phyloP scores from a whole-genome alignment of 1,284 basidiomycete species.

The Cystobasidium sp. region DNA sequence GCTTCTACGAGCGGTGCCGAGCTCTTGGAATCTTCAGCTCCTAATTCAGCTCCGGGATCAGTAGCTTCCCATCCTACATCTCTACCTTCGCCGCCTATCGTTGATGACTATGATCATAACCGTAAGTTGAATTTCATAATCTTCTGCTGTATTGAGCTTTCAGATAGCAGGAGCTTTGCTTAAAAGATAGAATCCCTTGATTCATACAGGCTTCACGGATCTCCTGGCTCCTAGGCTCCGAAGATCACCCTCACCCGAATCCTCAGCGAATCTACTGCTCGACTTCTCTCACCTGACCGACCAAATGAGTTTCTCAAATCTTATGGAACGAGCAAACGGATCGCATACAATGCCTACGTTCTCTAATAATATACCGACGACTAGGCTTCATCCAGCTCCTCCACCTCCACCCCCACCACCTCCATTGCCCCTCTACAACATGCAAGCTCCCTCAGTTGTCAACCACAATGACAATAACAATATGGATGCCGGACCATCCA shows the following conservation, averaged over 20 bases:
- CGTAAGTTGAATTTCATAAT: no score
- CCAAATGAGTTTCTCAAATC: slow-evolving; percentile 23
- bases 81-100: slow-evolving; percentile 13
- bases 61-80: neutral
- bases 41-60: slow-evolving; percentile 24
- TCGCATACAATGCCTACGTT: neutral
- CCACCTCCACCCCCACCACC: neutral
- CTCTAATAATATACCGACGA: neutral
- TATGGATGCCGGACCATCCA: slow-evolving; percentile 1
- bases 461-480: neutral
- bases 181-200: no score
- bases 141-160: no score
- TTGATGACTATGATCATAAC: slow-evolving; percentile 32
- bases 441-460: neutral
- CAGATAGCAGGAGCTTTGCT: no score
- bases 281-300: slow-evolving; percentile 23
- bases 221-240: slow-evolving; percentile 30
- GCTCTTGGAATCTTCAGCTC: neutral
- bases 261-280: slow-evolving; percentile 24
- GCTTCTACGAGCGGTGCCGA: slow-evolving; percentile 13
- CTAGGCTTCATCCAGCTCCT: neutral
- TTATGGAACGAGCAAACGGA: neutral
- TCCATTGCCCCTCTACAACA: neutral
- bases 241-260: slow-evolving; percentile 23
- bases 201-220: slow-evolving; percentile 17